phyloP scores from a whole-genome alignment of 352 stramenopile species.

The Pythium apleroticum region DNA sequence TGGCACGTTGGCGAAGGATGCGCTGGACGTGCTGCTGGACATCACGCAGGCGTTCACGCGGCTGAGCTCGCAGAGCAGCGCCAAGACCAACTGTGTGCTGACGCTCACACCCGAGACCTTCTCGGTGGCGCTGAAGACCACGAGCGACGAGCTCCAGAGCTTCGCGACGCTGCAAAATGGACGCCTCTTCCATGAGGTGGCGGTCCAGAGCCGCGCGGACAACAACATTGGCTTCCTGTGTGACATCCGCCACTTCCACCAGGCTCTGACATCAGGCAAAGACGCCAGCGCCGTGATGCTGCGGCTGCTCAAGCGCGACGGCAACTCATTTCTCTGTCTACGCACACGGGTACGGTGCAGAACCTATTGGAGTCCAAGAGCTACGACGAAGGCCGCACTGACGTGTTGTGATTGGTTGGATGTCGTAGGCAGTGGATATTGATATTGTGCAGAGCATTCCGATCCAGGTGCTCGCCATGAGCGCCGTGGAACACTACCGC shows the following conservation, averaged over 20 bases:
- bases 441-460: conserved; percentile 86
- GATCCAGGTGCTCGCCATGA: conserved; percentile 79
- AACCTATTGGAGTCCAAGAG: neutral
- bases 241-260: conserved; percentile 71
- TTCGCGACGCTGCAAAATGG: conserved; percentile 66
- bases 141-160: conserved; percentile 75
- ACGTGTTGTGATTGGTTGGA: neutral
- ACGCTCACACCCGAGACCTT: conserved; percentile 67
- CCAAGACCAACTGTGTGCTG: conserved; percentile 70
- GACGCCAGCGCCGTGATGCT: conserved; percentile 80
- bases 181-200: conserved; percentile 70
- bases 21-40: conserved; percentile 76
- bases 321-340: conserved; percentile 70
- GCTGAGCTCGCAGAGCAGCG: conserved; percentile 49
- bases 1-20: conserved; percentile 70
- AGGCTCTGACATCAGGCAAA: conserved; percentile 72
- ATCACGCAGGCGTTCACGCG: conserved; percentile 72
- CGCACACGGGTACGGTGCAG: conserved; percentile 51
- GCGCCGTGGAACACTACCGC: conserved; percentile 63
- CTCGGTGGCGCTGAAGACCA: conserved; percentile 64
- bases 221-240: conserved; percentile 84
- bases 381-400: neutral
- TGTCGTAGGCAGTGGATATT: conserved; percentile 65
- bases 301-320: conserved; percentile 78
- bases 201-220: conserved; percentile 69